Conservation (phyloP, 768 basidiomycete species). For the Macrocybe gigantea region DNA sequence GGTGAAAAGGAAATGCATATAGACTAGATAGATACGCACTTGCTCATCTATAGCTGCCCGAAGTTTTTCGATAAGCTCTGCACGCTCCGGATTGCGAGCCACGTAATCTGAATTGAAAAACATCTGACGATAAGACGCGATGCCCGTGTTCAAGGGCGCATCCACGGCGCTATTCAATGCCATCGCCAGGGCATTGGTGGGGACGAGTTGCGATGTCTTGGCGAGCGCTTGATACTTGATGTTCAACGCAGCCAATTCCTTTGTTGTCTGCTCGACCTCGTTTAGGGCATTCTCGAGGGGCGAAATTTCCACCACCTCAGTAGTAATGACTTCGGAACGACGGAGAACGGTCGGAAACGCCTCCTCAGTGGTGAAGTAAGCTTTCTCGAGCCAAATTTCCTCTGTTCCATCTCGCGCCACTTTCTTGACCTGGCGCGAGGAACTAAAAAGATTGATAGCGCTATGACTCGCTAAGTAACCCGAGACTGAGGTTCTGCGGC, state of each 20-base stretch:
- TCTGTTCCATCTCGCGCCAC: conserved; percentile 57
- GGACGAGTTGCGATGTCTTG: conserved; percentile 65
- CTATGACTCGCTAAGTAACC: conserved; percentile 28
- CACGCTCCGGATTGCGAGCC: conserved; percentile 61
- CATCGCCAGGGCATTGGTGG: conserved; percentile 82
- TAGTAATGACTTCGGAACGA: conserved; percentile 77
- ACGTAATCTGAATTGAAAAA: conserved; percentile 75
- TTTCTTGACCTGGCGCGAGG: conserved; percentile 63
- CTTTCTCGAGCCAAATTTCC: conserved; percentile 87
- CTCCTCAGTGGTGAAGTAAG: conserved; percentile 80
- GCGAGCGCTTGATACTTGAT: conserved; percentile 72
- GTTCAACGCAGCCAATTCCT: conserved; percentile 66
- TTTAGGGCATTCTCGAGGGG: conserved; percentile 79
- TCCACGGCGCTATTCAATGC: conserved; percentile 85
- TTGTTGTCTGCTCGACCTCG: conserved; percentile 77
- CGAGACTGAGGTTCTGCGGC: background rate
- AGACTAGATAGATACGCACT: conserved; percentile 34
- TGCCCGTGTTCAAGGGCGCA: conserved; percentile 69
- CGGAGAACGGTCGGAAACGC: conserved; percentile 88
- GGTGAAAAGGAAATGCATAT: background rate
- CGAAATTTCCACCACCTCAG: conserved; percentile 71
- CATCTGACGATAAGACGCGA: conserved; percentile 68
- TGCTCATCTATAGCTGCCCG: conserved; percentile 76
- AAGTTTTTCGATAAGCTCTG: conserved; percentile 66
- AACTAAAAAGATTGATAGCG: conserved; percentile 80